Evolutionary conservation across 768 basidiomycete species (phyloP), one percentile per base, ranked within the genome.

Genomic region (Termitomyces sp.): DNA sequence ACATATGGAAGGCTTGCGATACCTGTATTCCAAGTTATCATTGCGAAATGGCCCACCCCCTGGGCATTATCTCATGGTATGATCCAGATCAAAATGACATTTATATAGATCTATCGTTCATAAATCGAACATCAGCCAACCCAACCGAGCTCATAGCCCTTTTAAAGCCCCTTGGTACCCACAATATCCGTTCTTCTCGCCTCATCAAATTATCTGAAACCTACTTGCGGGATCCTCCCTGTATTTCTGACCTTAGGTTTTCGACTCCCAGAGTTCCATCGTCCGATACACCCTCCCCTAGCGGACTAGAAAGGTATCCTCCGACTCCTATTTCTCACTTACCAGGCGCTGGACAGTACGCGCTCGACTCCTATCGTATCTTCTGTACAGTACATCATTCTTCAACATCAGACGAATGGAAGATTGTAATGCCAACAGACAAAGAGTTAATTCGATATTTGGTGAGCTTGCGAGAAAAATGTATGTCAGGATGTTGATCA

Each of bases 331-430:
- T 84, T 54, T 81, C 82, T 41, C 79, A 84, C 62, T 76, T 85
- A 27, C 83, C 86, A 0, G 88, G 88, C 0, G 75, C 84, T 1
- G 88, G 90, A 0, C 72, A 74, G 3, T 92, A 91, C 59, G 90
- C 90, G 1, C 75, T 88, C 1, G 89, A 91, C 66, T 89, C 86
- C 5, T 88, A 88, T 63, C 78, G 87, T 41, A 88, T 91, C 20
- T 91, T 88, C 68, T 88, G 81, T 58, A 70, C 68, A 59, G 60
- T 58, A 41, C 55, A 70, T 60, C 55, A 69, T 55, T 62, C 71
- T 44, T 70, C 68, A 12, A 64, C 57, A 10, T 68, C 71, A 8
- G 75, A 78, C 12, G 83, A 82, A 55, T 90, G 88, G 90, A 81
- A 82, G 63, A 55, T 62, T 0, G 87, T 90, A 14, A 71, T 76